These are phyloP conservation scores for Aspergillus sergii DNA, from an alignment of 2,329 filamentous ascomycete genomes.

Conservation along the genomic window DNA sequence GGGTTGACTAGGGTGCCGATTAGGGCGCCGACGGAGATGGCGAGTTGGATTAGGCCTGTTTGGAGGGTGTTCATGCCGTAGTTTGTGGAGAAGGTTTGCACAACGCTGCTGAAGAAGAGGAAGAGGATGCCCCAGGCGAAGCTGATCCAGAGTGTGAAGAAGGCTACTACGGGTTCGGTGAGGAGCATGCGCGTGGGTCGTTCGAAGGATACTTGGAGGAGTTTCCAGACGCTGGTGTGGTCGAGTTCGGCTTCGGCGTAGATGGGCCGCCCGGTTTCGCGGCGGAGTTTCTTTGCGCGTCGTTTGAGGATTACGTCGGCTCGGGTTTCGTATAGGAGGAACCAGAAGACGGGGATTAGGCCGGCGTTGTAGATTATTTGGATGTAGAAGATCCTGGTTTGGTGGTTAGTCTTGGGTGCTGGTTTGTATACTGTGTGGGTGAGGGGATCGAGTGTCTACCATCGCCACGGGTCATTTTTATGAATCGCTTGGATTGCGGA, in stretches of 20 bases:
- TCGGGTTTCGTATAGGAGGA: constrained; percentile 47
- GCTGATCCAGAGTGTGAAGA: constrained; percentile 48
- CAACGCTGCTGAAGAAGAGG: constrained; percentile 45
- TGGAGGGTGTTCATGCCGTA: constrained; percentile 39
- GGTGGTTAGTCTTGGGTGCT: no score
- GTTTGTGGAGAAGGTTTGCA: constrained; percentile 42
- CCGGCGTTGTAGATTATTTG: constrained; percentile 49
- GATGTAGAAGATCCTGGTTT: constrained; percentile 41
- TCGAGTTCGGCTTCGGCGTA: constrained; percentile 31
- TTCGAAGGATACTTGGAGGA: constrained; percentile 44
- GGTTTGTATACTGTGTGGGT: no score
- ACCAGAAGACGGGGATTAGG: constrained; percentile 43
- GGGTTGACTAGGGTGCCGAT: constrained; percentile 47
- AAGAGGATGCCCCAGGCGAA: constrained; percentile 50
- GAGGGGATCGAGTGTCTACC: constrained; percentile 30
- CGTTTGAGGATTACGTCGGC: constrained; percentile 45
- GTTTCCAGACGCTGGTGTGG: constrained; percentile 24
- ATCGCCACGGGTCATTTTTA: constrained; percentile 42
- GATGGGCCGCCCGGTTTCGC: constrained; percentile 34
- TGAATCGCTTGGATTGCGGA: constrained; percentile 40
- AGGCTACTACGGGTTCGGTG: constrained; percentile 47
- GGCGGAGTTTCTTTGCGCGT: constrained; percentile 44
- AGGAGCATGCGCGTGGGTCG: constrained; percentile 43
- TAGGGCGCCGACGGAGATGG: constrained; percentile 45
- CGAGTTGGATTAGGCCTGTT: constrained; percentile 45